These are phyloP conservation scores for Shiraia bambusicola DNA, from an alignment of 2,329 filamentous ascomycete genomes.

Conservation along the genomic window DNA sequence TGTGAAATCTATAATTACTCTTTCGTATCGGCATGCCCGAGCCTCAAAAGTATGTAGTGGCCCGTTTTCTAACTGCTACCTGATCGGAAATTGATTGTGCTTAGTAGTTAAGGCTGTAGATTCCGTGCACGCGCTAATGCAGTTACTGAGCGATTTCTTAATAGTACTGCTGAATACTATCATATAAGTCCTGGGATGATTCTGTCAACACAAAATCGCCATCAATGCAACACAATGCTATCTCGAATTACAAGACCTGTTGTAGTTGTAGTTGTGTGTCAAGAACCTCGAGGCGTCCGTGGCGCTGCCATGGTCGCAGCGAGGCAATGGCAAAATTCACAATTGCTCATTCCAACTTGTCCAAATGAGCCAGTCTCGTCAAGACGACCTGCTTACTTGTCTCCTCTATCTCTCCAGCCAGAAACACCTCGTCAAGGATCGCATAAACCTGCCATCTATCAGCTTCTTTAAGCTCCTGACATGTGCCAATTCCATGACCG, in stretches of 20 bases:
- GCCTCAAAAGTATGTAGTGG: no score
- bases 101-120: no score
- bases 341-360: conserved; percentile 78
- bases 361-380: conserved; percentile 89
- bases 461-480: conserved; percentile 9
- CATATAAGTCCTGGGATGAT: not conserved
- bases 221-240: not conserved
- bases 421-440: conserved; percentile 95
- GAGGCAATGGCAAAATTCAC: not conserved
- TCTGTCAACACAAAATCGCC: not conserved
- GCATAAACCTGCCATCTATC: conserved; percentile 72
- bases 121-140: no score
- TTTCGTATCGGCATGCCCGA: no score
- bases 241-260: no score
- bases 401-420: conserved; percentile 97
- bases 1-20: no score
- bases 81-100: no score
- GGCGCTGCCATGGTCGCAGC: not conserved
- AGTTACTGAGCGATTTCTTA: no score
- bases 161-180: no score
- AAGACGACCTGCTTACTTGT: conserved; percentile 97
- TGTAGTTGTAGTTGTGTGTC: not conserved
- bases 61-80: no score
- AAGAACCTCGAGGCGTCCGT: not conserved
- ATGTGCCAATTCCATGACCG: not conserved